Base-by-base conservation (phyloP, 805 yeast species). In the Huiozyma sinensis region DNA sequence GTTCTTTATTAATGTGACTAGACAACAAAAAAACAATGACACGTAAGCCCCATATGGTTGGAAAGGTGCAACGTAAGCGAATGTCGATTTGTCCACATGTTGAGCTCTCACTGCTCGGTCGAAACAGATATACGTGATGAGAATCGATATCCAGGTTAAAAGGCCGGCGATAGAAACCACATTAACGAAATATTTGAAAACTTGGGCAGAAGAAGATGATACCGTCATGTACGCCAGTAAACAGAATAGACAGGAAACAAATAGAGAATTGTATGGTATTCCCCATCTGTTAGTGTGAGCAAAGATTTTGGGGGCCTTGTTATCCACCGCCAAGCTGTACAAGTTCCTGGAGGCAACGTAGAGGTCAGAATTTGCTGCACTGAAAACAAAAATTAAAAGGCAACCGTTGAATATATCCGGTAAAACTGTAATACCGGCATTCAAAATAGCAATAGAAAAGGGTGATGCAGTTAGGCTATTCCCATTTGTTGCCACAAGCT, bases 31-130 rank as follows among this genome's bases (percentile, higher is more conserved):
- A 17, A 55, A 50, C 43, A 83, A 61, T 1, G 86, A 77, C 51
- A 77, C 45, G 55, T 70, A 80, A 2, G 83, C 65, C 36, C 81
- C 84, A 55, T 71, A 81, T 46, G 86, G 85, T 61, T 77, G 83
- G 45, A 76, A 69, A 37, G 85, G 86, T 12, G 87, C 81, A 33
- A 57, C 59, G 64, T 77, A 83, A 10, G 75, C 73, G 50, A 81
- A 72, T 34, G 54, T 64, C 11, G 58, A 51, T 62, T 79, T 72
- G 51, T 70, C 72, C 44, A 77, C 42, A 12, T 42, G 40, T 39
- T 50, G 83, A 7, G 58, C 67, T 7, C 56, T 56, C 65, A 84
- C 64, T 5, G 82, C 87, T 47, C 67, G 54, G 66, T 87, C 69
- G 58, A 73, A 76, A 46, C 81, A 65, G 39, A 76, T 62, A 53